Evolutionary conservation across 495 filamentous ascomycete genomes (phyloP), one percentile per base, ranked within the genome.

Genomic region (Xylaria telfairii): DNA sequence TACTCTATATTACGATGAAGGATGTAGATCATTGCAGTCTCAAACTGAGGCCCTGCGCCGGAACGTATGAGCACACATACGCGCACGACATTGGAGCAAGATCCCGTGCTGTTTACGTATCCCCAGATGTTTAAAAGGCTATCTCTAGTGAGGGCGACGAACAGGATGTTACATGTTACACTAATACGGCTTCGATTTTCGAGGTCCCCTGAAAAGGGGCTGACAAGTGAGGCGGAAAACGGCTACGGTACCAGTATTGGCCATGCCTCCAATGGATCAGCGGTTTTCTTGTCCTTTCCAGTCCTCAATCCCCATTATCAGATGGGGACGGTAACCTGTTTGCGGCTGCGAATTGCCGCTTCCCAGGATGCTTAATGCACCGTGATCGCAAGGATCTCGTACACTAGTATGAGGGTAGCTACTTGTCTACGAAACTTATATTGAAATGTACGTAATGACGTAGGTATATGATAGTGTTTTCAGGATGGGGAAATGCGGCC

Each of bases 221-320:
- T 32, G 42, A 19, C 17, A 54, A 69, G 57, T 60, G 57, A 69
- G 44, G 67, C 56, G 57, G 53, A 60, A 59, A 49, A 67, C 4
- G 24, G 32, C 13, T 19, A 67, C 34, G 9, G 8, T 21, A 28
- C 9, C 61, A 34, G n/a, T 49, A 64, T 47, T 47, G 30, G 46
- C 28, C 28, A 60, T 60, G n/a, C 21, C 19, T 24, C 28, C 3
- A 51, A 19, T 37, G 10, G 39, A 49, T 24, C 42, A 37, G 30
- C 46, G 30, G 28, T 28, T 53, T 5, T 4, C 19, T 37, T 28
- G 34, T 37, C 21, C n/a, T 19, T 56, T 42, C 21, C 44, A 19
- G 17, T 21, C 8, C 26, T 26, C n/a, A 26, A 24, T 51, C 19
- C 2, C 9, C n/a, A 42, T 59, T 15, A 47, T 39, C 56, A 47